Conservation (phyloP, 1,284 basidiomycete genomes). For the Spongispora temasekensis region DNA sequence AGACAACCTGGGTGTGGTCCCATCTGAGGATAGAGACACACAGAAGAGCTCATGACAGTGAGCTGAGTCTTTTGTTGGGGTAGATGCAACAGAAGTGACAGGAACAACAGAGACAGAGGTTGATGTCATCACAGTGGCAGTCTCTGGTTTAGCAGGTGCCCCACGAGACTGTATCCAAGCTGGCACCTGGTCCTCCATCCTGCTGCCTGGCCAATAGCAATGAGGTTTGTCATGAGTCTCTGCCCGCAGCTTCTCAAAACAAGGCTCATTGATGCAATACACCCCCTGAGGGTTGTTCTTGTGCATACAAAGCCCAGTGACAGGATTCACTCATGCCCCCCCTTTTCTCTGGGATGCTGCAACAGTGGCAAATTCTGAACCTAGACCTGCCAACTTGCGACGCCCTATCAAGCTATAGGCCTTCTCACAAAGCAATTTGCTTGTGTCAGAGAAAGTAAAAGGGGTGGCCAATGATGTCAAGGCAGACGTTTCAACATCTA, state of each 20-base stretch:
- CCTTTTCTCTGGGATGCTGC: not conserved
- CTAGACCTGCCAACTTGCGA: not conserved
- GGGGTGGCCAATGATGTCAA: not conserved
- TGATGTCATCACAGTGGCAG: no score
- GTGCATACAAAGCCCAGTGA: not conserved
- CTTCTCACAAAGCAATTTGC: not conserved
- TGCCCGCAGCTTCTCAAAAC: not conserved
- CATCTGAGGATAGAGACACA: no score
- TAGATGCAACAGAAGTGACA: no score
- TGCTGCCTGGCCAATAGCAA: not conserved
- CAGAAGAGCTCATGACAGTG: no score
- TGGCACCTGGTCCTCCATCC: not conserved
- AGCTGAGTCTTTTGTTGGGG: no score
- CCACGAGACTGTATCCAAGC: no score
- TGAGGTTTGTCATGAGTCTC: not conserved
- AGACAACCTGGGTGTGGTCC: no score
- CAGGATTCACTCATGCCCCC: not conserved
- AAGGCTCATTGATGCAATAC: not conserved
- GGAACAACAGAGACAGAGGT: no score
- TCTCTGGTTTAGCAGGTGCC: no score
- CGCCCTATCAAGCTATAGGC: not conserved
- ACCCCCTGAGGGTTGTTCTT: not conserved
- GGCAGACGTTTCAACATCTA: not conserved
- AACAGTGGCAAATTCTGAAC: not conserved
- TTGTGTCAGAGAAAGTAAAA: not conserved